Evolutionary conservation across 2,329 filamentous ascomycete species (phyloP).

Genomic region (Sordariomycetes sp.): DNA sequence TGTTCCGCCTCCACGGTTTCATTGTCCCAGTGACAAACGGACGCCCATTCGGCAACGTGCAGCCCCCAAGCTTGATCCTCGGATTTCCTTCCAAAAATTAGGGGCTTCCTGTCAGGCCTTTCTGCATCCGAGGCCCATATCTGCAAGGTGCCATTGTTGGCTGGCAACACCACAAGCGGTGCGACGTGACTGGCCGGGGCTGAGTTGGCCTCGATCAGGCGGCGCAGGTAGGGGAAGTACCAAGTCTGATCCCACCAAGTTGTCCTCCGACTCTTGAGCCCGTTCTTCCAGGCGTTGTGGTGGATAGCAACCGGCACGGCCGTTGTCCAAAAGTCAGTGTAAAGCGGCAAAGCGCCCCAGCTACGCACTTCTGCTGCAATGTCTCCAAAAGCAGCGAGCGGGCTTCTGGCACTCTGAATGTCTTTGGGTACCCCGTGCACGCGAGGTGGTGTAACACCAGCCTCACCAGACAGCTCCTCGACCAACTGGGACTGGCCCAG

Average conservation of each 20-base stretch:
- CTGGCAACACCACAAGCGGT: not conserved
- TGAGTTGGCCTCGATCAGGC: conserved; percentile 3
- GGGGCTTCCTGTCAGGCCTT: not conserved
- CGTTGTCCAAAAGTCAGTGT: conserved; percentile 13
- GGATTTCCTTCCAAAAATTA: not conserved
- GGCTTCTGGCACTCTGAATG: conserved; percentile 5
- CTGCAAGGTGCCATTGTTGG: not conserved
- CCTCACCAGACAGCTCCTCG: conserved; percentile 6
- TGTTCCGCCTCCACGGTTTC: not conserved
- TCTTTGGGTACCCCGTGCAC: conserved; percentile 11
- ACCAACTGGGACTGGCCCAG: conserved; percentile 11
- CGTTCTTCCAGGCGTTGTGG: conserved; percentile 11
- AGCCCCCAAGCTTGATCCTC: not conserved
- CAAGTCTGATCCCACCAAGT: conserved; percentile 15
- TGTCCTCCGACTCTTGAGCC: conserved; percentile 10
- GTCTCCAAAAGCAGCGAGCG: not conserved
- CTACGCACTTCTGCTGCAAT: not conserved
- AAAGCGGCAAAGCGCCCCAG: conserved; percentile 13
- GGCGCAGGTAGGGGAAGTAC: conserved; percentile 11
- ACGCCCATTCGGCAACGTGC: not conserved
- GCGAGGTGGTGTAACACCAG: conserved; percentile 9
- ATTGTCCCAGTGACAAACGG: not conserved
- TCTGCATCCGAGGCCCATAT: not conserved
- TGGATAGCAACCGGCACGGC: conserved; percentile 12
- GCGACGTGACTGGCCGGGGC: not conserved